Evolutionary conservation across 768 basidiomycete species (phyloP).

Genomic region (Hypsizygus marmoreus): DNA sequence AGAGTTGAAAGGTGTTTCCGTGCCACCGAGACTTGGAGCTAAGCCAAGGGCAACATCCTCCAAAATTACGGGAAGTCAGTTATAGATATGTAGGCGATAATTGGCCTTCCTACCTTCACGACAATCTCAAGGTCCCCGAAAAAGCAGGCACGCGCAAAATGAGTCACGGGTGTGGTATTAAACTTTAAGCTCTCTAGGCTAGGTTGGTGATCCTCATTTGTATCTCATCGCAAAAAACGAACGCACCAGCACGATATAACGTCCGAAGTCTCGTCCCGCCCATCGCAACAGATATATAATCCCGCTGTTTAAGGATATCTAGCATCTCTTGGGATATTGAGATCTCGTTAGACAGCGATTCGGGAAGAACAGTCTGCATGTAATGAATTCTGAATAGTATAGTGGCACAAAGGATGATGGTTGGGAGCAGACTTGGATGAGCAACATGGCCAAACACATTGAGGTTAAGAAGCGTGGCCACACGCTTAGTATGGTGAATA

Average conservation of each 20-base stretch:
- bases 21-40: conserved; percentile 38
- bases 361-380: no score
- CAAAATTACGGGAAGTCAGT: neutral
- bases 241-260: conserved; percentile 28
- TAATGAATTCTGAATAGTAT: no score
- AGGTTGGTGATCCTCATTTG: no score
- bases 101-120: conserved; percentile 18
- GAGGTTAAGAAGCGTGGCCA: no score
- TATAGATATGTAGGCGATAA: neutral
- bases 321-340: conserved; percentile 28
- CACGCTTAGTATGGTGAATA: no score
- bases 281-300: conserved; percentile 22
- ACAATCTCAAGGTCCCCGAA: conserved; percentile 23
- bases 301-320: conserved; percentile 27
- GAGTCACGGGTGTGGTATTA: conserved; percentile 24
- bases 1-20: conserved; percentile 44
- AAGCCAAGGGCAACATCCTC: conserved; percentile 30
- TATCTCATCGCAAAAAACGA: neutral
- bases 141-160: conserved; percentile 29
- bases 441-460: no score
- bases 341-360: no score
- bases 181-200: conserved; percentile 30
- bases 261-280: conserved; percentile 29
- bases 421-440: no score
- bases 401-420: no score